Percentiles rank a stretch among this genome's conserved stretches.
Evolutionary conservation across 129 eudicot species (phyloP).

Genomic region (Apium graveolens): DNA sequence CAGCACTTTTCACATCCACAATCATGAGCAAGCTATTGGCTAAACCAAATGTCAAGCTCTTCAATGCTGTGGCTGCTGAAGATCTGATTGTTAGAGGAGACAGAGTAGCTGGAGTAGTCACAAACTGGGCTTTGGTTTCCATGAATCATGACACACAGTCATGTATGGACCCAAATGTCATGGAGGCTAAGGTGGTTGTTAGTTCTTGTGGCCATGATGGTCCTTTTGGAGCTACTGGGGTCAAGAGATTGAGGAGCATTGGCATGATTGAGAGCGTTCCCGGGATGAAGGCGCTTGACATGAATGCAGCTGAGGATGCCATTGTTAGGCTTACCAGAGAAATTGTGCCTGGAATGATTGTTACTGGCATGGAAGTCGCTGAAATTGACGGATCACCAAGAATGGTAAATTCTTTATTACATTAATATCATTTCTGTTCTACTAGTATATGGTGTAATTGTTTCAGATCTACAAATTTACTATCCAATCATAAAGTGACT

Average conservation of each 20-base stretch:
- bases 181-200: slow-evolving; percentile 14
- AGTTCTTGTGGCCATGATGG: slow-evolving; percentile 16
- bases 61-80: slow-evolving; percentile 11
- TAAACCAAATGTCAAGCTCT: slow-evolving; percentile 8
- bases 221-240: slow-evolving; percentile 12
- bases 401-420: not conserved
- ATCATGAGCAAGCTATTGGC: slow-evolving; percentile 16
- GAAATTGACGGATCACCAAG: slow-evolving; percentile 13
- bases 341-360: slow-evolving; percentile 12
- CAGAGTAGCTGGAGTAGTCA: slow-evolving; percentile 12
- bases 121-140: slow-evolving; percentile 15
- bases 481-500: too few species aligned
- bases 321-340: slow-evolving; percentile 10
- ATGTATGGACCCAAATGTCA: slow-evolving; percentile 12
- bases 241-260: slow-evolving; percentile 12
- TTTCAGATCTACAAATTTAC: not conserved
- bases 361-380: slow-evolving; percentile 13
- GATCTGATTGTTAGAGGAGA: slow-evolving; percentile 13
- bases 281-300: slow-evolving; percentile 13
- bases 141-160: slow-evolving; percentile 14
- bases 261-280: slow-evolving; percentile 13
- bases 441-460: not conserved
- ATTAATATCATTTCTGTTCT: not conserved
- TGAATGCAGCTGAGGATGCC: slow-evolving; percentile 14
- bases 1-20: slow-evolving; percentile 9